phyloP scores from a whole-genome alignment of 768 basidiomycete species.

The Tulasnella sp. region DNA sequence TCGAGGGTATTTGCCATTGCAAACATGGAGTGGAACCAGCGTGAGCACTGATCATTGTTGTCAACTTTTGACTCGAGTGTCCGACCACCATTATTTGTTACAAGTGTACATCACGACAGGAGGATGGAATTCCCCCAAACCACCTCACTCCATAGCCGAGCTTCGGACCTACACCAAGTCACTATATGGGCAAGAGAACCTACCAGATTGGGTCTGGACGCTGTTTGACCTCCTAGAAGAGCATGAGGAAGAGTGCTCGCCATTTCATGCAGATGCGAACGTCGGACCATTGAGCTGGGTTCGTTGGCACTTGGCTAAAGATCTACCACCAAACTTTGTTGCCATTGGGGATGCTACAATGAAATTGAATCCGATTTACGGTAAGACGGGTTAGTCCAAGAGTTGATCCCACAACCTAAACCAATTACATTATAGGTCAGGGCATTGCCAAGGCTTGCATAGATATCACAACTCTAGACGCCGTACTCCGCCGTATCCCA shows the following conservation, averaged over 20 bases:
- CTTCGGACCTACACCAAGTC: not conserved
- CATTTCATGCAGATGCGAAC: constrained; percentile 1
- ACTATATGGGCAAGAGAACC: not conserved
- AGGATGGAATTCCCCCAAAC: not conserved
- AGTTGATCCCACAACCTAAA: too few species aligned
- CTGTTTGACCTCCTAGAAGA: constrained; percentile 19
- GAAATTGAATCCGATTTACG: constrained; percentile 21
- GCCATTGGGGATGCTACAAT: constrained; percentile 18
- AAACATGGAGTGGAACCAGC: not conserved
- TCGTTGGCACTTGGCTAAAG: constrained; percentile 6
- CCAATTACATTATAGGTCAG: not conserved
- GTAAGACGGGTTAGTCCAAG: not conserved
- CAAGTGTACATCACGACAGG: not conserved
- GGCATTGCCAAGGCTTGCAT: constrained; percentile 7
- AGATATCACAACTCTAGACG: constrained; percentile 10
- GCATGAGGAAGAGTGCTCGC: constrained; percentile 13
- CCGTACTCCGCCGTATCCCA: not conserved
- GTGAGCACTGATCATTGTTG: not conserved
- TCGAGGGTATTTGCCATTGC: not conserved
- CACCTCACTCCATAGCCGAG: constrained; percentile 6
- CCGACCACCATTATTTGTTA: not conserved
- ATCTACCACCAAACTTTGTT: constrained; percentile 10
- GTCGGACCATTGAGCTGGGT: constrained; percentile 11
- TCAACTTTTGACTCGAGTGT: not conserved
- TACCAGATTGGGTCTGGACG: not conserved